Conservation (phyloP, 139 green algal species). For the Zygnema circumcarinatum region DNA sequence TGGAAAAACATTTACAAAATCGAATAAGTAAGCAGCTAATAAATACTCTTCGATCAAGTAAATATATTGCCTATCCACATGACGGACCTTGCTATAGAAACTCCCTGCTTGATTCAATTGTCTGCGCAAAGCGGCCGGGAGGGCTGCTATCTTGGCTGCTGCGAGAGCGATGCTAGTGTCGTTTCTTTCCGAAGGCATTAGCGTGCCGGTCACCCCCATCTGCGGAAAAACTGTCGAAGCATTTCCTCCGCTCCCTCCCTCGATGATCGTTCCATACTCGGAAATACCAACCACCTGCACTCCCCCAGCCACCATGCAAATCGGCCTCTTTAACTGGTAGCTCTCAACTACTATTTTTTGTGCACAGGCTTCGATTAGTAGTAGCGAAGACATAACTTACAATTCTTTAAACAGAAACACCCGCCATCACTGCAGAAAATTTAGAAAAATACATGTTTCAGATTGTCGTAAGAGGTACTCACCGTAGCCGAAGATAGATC, state of each 20-base stretch:
- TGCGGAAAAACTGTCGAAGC: too few species aligned
- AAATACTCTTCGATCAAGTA: too few species aligned
- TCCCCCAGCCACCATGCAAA: neutral
- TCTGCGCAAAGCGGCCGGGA: too few species aligned
- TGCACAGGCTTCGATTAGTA: neutral
- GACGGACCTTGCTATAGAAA: slow-evolving; percentile 31
- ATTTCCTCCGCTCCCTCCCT: slow-evolving; percentile 12
- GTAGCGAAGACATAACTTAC: neutral
- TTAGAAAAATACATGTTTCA: neutral
- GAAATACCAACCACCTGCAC: slow-evolving; percentile 26
- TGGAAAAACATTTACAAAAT: too few species aligned
- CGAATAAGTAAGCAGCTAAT: too few species aligned
- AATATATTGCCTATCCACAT: too few species aligned
- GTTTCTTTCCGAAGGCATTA: neutral
- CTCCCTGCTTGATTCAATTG: slow-evolving; percentile 17
- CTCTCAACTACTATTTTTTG: neutral
- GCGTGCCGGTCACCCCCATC: neutral
- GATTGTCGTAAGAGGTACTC: neutral
- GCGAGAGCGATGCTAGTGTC: neutral
- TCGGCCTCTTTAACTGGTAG: neutral
- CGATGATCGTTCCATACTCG: slow-evolving; percentile 10
- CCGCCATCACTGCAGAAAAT: neutral
- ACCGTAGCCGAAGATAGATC: too few species aligned
- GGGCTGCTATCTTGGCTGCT: too few species aligned
- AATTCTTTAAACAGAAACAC: neutral